Conservation (phyloP, 1,284 basidiomycete species). For the Ustilago sp. region DNA sequence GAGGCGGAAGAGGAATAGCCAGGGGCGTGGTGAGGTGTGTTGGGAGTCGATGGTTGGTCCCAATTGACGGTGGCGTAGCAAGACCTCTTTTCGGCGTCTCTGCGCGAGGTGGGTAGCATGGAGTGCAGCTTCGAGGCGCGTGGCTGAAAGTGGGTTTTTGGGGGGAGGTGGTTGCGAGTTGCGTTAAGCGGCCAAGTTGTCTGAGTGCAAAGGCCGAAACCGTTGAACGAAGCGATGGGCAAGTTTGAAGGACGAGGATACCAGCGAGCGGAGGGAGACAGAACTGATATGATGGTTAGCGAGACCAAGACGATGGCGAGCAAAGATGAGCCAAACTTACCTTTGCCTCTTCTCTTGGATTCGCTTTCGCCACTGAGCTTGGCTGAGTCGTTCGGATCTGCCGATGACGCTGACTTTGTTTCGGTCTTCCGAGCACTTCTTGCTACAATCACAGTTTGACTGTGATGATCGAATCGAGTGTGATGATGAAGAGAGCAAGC, state of each 20-base stretch:
- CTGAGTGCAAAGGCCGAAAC: not conserved
- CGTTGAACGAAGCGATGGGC: not conserved
- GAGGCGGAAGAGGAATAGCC: conserved; percentile 26
- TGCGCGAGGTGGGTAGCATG: conserved; percentile 47
- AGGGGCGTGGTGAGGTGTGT: conserved; percentile 13
- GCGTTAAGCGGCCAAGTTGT: not conserved
- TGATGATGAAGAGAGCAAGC: conserved; percentile 16
- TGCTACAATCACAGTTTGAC: conserved; percentile 1
- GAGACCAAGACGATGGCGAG: not conserved
- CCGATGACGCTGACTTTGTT: not conserved
- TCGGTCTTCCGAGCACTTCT: conserved; percentile 2
- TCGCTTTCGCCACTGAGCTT: not conserved
- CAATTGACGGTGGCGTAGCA: conserved; percentile 37
- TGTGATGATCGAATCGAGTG: not conserved
- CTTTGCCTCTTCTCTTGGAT: not conserved
- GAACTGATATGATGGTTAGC: conserved; percentile 8
- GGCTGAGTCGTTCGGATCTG: not conserved
- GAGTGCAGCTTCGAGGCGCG: conserved; percentile 23
- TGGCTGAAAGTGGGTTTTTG: not conserved
- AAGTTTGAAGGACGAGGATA: not conserved
- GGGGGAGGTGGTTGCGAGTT: not conserved
- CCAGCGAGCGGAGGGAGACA: not conserved
- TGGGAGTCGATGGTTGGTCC: conserved; percentile 15
- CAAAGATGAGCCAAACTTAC: conserved; percentile 1
- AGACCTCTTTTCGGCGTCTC: conserved; percentile 40